Evolutionary conservation across 2,329 filamentous ascomycete species (phyloP).

Genomic region (Saccharata proteae): DNA sequence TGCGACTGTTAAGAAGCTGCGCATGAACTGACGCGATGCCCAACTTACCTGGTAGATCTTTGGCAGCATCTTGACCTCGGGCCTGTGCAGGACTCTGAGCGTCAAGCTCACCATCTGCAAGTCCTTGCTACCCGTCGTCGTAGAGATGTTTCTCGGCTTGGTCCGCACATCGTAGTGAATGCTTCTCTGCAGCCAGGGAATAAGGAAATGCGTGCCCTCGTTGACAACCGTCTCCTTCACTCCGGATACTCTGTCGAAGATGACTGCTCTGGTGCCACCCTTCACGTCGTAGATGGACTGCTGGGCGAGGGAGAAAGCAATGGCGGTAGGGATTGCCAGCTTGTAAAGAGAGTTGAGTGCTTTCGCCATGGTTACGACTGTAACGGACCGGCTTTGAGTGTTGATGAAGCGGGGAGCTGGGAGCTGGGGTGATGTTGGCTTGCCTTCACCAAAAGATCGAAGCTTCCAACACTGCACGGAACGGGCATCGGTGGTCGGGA

Average conservation of each 20-base stretch:
- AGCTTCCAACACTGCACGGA: background rate
- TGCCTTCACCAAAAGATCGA: no score
- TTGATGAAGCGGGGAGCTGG: background rate
- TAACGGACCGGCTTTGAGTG: no score
- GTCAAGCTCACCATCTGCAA: constrained; percentile 99
- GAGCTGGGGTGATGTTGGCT: background rate
- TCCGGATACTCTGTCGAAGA: constrained; percentile 87
- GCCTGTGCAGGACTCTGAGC: constrained; percentile 84
- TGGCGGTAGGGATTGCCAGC: constrained; percentile 59
- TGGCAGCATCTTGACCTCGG: constrained; percentile 81
- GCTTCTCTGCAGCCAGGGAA: constrained; percentile 90
- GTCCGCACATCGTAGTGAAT: constrained; percentile 97
- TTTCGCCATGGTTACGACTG: constrained; percentile 7
- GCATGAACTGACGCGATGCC: no score
- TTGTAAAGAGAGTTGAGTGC: constrained; percentile 47
- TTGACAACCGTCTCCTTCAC: constrained; percentile 88
- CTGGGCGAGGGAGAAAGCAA: constrained; percentile 56
- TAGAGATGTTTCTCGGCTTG: constrained; percentile 93
- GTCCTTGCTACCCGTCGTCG: constrained; percentile 96
- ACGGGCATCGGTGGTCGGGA: background rate
- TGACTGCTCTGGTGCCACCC: constrained; percentile 87
- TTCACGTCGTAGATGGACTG: constrained; percentile 93
- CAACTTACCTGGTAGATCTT: constrained; percentile 89
- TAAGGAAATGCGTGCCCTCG: constrained; percentile 91
- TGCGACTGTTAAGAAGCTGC: no score